Evolutionary conservation across 1,284 basidiomycete species (phyloP).

Genomic region (Fistulina hepatica): DNA sequence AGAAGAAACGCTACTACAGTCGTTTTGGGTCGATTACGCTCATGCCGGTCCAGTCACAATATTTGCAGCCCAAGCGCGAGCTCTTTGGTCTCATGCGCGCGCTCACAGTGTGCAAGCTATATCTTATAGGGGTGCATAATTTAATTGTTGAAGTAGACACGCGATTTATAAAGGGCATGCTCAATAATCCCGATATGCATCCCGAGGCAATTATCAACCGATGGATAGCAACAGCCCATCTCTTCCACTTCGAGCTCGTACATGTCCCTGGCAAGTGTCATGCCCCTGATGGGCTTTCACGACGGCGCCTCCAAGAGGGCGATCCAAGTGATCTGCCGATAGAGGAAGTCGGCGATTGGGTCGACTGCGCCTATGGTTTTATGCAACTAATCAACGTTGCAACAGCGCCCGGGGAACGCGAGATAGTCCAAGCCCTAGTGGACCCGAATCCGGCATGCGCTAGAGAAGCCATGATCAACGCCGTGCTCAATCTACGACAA

Average conservation of each 20-base stretch:
- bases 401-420: no score
- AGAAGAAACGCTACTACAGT: conserved; percentile 13
- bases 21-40: conserved; percentile 27
- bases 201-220: conserved; percentile 8
- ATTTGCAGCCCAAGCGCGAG: conserved; percentile 33
- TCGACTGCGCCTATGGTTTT: conserved; percentile 20
- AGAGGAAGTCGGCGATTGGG: conserved; percentile 27
- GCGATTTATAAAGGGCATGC: conserved; percentile 9
- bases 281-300: conserved; percentile 10
- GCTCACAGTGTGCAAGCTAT: conserved; percentile 7
- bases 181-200: conserved; percentile 10
- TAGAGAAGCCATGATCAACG: no score
- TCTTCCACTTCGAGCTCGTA: conserved; percentile 9
- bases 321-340: no score
- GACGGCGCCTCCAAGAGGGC: conserved; percentile 4
- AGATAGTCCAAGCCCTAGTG: no score
- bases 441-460: no score
- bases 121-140: conserved; percentile 4
- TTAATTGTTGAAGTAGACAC: conserved; percentile 9
- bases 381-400: conserved; percentile 12
- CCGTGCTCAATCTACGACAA: no score
- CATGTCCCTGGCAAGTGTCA: conserved; percentile 6
- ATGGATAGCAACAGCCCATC: conserved; percentile 6
- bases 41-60: conserved; percentile 25
- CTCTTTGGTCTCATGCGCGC: conserved; percentile 20